Evolutionary conservation across 129 eudicot species (phyloP).

Genomic region (Flaveria ramosissima): DNA sequence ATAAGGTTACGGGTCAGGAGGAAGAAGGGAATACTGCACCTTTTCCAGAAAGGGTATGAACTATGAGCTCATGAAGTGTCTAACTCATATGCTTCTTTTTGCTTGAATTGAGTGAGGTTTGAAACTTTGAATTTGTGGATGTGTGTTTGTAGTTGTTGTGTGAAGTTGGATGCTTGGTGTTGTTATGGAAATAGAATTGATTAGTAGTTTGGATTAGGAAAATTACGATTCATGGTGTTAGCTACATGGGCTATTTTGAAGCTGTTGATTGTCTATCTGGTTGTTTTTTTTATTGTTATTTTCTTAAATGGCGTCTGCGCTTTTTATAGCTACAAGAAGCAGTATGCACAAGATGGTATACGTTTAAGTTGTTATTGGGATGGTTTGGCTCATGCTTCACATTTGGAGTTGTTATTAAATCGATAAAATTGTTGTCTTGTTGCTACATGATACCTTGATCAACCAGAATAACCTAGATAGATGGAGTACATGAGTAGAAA

Average conservation of each 20-base stretch:
- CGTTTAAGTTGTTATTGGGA: too few relatives aligned
- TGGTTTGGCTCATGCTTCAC: background rate
- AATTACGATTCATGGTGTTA: background rate
- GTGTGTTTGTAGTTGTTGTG: background rate
- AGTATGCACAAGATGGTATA: background rate
- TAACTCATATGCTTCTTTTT: background rate
- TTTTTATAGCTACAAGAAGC: background rate
- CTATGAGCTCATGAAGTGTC: conserved; percentile 6
- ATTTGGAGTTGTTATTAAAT: background rate
- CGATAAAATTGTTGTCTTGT: background rate
- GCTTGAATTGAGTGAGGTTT: background rate
- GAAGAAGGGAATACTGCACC: conserved; percentile 69
- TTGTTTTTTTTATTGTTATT: background rate
- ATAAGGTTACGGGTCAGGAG: conserved; percentile 57
- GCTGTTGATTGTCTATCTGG: background rate
- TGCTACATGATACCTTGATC: conserved; percentile 15
- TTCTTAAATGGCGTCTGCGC: too few relatives aligned
- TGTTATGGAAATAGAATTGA: conserved; percentile 16
- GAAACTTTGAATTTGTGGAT: background rate
- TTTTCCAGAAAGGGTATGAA: conserved; percentile 73
- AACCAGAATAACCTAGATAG: background rate
- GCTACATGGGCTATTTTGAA: background rate
- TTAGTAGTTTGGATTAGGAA: conserved; percentile 23
- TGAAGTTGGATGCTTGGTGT: background rate
- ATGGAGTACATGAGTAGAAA: conserved; percentile 1